Evolutionary conservation across 345 rosid genomes (phyloP).

Genomic region (Theobroma cacao): DNA sequence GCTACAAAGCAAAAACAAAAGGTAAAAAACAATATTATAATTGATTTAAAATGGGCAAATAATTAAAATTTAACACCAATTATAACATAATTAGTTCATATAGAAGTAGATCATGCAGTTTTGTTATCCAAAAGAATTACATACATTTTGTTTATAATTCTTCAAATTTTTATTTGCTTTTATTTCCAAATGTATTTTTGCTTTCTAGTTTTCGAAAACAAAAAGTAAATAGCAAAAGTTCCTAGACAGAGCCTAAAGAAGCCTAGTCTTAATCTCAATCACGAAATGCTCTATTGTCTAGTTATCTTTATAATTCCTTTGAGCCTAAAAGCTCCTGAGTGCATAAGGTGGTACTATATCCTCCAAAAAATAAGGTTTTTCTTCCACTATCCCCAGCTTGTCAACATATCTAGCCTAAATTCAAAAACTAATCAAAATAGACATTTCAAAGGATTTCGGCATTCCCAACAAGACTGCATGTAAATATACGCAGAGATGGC

Average conservation of each 20-base stretch:
- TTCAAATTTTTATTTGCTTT: neutral
- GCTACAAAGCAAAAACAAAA: neutral
- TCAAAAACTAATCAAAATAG: neutral
- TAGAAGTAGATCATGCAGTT: neutral
- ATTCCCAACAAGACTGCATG: neutral
- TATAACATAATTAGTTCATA: too few relatives aligned
- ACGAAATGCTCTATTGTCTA: neutral
- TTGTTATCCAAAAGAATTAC: neutral
- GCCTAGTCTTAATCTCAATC: neutral
- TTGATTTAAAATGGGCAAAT: too few relatives aligned
- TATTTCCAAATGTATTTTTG: too few relatives aligned
- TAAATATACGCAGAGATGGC: neutral
- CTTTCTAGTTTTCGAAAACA: neutral
- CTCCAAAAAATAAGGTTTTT: neutral
- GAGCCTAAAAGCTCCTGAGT: neutral
- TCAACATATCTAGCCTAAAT: constrained; percentile 1
- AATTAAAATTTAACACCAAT: neutral
- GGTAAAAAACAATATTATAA: neutral
- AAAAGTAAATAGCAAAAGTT: neutral
- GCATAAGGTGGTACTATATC: neutral
- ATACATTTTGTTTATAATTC: neutral
- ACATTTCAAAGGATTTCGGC: neutral
- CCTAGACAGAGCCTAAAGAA: neutral
- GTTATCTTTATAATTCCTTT: neutral
- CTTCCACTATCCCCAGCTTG: neutral